A percentile compares a stretch with the other conserved stretches of the same genome.
Conservation (phyloP, 2,329 filamentous ascomycete genomes). For the Fusarium xyrophilum region DNA sequence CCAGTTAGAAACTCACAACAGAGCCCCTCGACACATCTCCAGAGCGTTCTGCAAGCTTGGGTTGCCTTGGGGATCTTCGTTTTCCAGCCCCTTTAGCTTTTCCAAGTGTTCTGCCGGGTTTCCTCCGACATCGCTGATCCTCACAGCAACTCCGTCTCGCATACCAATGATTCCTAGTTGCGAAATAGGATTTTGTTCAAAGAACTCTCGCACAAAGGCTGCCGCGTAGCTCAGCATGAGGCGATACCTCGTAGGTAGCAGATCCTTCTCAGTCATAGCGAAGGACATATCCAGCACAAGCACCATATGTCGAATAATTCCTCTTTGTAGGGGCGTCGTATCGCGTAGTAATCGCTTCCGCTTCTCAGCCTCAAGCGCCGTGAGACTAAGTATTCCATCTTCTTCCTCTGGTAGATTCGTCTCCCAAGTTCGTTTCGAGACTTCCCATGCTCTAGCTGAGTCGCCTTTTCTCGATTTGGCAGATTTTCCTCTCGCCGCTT, state of each 20-base stretch:
- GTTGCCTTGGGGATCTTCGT: conserved; percentile 73
- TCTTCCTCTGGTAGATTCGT: conserved; percentile 72
- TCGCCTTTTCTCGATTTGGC: conserved; percentile 45
- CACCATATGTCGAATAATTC: conserved; percentile 96
- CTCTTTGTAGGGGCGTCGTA: conserved; percentile 92
- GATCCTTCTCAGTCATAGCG: conserved; percentile 94
- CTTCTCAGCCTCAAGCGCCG: conserved; percentile 83
- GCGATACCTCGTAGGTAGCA: conserved; percentile 85
- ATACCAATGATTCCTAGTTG: conserved; percentile 93
- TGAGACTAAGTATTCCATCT: conserved; percentile 79
- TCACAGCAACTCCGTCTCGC: conserved; percentile 86
- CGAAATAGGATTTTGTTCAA: conserved; percentile 98
- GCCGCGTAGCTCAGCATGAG: conserved; percentile 82
- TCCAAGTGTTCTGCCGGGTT: conserved; percentile 89
- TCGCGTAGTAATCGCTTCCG: conserved; percentile 83
- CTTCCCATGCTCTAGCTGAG: conserved; percentile 67
- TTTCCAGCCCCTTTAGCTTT: conserved; percentile 71
- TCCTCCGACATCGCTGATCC: conserved; percentile 87
- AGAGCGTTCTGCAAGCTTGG: conserved; percentile 92
- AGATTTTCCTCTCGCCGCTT: conserved; percentile 41
- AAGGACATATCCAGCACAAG: conserved; percentile 90
- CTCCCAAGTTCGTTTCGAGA: conserved; percentile 74
- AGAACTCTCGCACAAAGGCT: conserved; percentile 92
- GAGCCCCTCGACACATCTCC: conserved; percentile 88
- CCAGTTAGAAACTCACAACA: conserved; percentile 66